These are phyloP conservation scores for Fusarium sp. DNA, from an alignment of 2,329 filamentous ascomycete species.

Conservation along the genomic window DNA sequence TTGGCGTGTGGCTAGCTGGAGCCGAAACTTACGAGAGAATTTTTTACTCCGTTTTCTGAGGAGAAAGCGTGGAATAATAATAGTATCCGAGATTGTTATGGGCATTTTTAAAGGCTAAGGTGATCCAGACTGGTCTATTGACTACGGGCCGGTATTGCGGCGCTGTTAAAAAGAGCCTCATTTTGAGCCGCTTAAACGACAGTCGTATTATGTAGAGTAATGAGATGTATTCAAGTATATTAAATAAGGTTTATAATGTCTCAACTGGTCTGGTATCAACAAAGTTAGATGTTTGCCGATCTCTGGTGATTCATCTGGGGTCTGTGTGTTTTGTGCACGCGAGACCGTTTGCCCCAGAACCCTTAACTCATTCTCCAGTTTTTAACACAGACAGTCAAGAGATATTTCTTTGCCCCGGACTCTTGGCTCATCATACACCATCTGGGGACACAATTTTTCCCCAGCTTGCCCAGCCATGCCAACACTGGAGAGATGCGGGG, in stretches of 20 bases:
- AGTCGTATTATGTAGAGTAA: too few species aligned
- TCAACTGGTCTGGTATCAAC: too few species aligned
- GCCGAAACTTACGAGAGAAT: neutral
- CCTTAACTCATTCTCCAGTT: constrained; percentile 3
- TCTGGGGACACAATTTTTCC: neutral
- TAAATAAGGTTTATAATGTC: too few species aligned
- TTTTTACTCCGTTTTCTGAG: accelerated
- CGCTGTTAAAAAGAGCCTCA: neutral
- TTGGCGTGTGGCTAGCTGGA: neutral
- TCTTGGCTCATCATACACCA: constrained; percentile 8
- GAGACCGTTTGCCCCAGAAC: constrained; percentile 2
- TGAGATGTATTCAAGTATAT: accelerated
- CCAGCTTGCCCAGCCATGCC: constrained; percentile 4
- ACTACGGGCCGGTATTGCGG: neutral
- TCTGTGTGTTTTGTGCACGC: neutral
- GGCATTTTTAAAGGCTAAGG: neutral
- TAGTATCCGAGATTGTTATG: neutral
- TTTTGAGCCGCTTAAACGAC: neutral
- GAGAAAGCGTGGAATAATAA: neutral
- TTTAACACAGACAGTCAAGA: neutral
- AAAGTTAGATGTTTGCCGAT: neutral
- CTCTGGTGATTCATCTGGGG: neutral
- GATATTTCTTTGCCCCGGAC: neutral
- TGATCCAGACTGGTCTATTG: neutral
- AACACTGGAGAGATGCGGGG: constrained; percentile 3